phyloP scores from a whole-genome alignment of 176 grass and related monocot species.

The Dendrocalamus sinicus region DNA sequence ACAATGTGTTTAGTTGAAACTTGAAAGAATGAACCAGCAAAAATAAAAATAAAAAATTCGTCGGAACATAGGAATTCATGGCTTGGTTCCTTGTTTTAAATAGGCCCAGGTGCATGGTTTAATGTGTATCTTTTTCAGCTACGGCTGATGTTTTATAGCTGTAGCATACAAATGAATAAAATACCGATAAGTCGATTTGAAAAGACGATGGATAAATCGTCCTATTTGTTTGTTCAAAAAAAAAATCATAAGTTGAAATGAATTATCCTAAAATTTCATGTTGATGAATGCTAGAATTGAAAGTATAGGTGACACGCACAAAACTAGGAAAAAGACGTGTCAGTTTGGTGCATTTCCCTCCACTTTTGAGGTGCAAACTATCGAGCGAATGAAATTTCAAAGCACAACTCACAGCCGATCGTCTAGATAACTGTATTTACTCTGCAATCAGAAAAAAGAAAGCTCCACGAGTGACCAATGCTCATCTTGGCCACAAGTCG shows the following conservation, averaged over 20 bases:
- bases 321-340: background rate
- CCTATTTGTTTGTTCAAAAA: no score
- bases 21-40: background rate
- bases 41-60: background rate
- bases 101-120: background rate
- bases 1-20: background rate
- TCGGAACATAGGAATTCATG: background rate
- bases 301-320: background rate
- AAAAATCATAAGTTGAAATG: no score
- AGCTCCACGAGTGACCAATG: background rate
- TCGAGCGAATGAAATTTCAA: background rate
- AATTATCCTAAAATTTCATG: background rate
- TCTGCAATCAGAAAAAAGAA: background rate
- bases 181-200: no score
- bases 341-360: background rate
- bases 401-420: background rate
- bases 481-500: background rate
- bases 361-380: background rate
- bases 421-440: background rate
- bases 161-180: no score
- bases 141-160: no score
- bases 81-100: background rate
- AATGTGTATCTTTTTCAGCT: no score
- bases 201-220: rapidly evolving
- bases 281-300: no score